Conservation (phyloP, 2,329 filamentous ascomycete species). For the Dothiorella sarmentorum region DNA sequence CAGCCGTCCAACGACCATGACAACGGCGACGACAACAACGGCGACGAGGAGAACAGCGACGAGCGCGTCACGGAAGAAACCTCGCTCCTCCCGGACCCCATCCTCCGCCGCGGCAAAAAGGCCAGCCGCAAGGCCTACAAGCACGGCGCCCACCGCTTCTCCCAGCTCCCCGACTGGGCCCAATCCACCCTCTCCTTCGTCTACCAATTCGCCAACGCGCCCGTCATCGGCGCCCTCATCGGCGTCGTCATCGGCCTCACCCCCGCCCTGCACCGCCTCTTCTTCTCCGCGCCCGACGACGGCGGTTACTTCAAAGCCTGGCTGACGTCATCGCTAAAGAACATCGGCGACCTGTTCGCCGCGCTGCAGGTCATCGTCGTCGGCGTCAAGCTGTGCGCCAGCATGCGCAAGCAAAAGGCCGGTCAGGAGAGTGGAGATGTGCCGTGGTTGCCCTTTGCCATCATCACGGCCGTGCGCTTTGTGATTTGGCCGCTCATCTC, state of each 20-base stretch:
- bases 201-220: conserved; percentile 58
- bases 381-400: conserved; percentile 61
- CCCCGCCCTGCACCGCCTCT: conserved; percentile 57
- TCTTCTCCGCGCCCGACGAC: conserved; percentile 56
- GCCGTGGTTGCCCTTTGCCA: conserved; percentile 49
- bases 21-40: no score
- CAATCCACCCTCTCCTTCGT: conserved; percentile 42
- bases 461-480: conserved; percentile 56
- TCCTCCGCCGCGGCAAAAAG: conserved; percentile 29
- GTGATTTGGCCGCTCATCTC: conserved; percentile 58
- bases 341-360: conserved; percentile 62
- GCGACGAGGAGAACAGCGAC: conserved; percentile 25
- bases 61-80: conserved; percentile 44
- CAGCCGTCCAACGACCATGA: conserved; percentile 21
- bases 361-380: conserved; percentile 63
- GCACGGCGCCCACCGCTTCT: conserved; percentile 34
- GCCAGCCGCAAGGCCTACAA: conserved; percentile 34
- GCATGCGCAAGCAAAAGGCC: conserved; percentile 47
- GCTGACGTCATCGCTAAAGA: conserved; percentile 60
- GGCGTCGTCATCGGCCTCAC: conserved; percentile 60
- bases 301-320: conserved; percentile 65
- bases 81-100: conserved; percentile 47
- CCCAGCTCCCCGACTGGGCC: conserved; percentile 35
- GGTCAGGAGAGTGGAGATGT: conserved; percentile 42
- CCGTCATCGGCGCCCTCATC: conserved; percentile 57